Percentiles rank a stretch among this genome's conserved stretches.
phyloP scores from a whole-genome alignment of 306 rosid genomes.

The Astragalus glycyphyllos region DNA sequence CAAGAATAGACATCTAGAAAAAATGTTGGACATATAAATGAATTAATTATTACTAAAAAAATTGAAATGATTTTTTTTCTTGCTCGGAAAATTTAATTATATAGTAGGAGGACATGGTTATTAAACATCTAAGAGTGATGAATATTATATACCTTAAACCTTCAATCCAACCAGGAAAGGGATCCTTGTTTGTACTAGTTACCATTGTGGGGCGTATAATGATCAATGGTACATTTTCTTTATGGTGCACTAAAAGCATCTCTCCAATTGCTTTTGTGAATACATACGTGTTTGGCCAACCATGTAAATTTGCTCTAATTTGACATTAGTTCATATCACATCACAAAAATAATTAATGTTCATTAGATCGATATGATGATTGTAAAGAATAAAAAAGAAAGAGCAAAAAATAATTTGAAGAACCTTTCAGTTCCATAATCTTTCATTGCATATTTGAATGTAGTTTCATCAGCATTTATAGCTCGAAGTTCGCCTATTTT shows the following conservation, averaged over 20 bases:
- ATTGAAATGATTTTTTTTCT: no score
- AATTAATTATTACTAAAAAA: no score
- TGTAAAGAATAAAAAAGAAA: neutral
- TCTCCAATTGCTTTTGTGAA: conserved; percentile 54
- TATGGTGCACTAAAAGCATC: conserved; percentile 36
- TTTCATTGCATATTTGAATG: conserved; percentile 41
- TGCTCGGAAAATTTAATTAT: no score
- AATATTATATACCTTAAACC: conserved; percentile 23
- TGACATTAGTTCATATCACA: neutral
- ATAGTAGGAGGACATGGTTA: no score
- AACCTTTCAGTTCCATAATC: conserved; percentile 54
- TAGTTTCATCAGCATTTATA: conserved; percentile 8
- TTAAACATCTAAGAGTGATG: neutral
- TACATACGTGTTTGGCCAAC: conserved; percentile 59
- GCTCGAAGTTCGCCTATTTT: conserved; percentile 35
- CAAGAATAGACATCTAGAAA: neutral
- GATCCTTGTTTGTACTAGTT: conserved; percentile 23
- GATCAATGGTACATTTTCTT: conserved; percentile 32
- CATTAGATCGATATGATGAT: neutral
- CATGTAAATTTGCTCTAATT: conserved; percentile 49
- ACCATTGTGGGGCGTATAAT: conserved; percentile 40
- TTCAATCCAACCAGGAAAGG: conserved; percentile 41
- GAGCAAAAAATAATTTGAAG: neutral
- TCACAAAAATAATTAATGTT: neutral
- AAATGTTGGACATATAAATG: neutral